Percentiles rank a stretch among this genome's conserved stretches.
These are phyloP conservation scores for Bertia moriformis DNA, from an alignment of 2,329 filamentous ascomycete species.

Conservation along the genomic window DNA sequence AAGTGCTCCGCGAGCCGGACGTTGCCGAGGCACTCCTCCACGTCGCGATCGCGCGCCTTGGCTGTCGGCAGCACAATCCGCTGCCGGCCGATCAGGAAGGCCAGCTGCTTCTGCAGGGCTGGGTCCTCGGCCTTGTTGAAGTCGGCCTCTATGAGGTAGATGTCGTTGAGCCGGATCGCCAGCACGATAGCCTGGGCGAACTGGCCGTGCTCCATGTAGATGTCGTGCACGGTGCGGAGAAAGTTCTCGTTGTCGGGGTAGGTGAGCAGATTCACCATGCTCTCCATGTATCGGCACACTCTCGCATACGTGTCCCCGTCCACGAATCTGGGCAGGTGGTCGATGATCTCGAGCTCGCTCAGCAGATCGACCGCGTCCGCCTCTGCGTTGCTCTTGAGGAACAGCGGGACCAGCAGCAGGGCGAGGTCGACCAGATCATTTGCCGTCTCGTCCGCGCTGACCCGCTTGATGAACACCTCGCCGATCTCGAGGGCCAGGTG, in stretches of 20 bases:
- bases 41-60: conserved; percentile 48
- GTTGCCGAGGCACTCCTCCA: conserved; percentile 76
- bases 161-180: conserved; percentile 83
- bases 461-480: conserved; percentile 76
- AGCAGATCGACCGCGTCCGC: conserved; percentile 94
- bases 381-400: conserved; percentile 93
- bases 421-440: conserved; percentile 78
- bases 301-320: conserved; percentile 87
- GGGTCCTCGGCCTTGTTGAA: conserved; percentile 70
- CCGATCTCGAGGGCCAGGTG: conserved; percentile 93
- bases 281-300: conserved; percentile 95
- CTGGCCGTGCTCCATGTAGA: conserved; percentile 88
- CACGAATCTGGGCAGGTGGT: conserved; percentile 73
- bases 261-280: conserved; percentile 94
- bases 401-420: conserved; percentile 74
- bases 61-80: conserved; percentile 66
- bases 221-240: conserved; percentile 77
- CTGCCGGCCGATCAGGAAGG: conserved; percentile 82
- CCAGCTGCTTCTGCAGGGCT: conserved; percentile 80
- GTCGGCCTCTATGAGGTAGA: conserved; percentile 66
- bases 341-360: conserved; percentile 95
- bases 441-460: conserved; percentile 71
- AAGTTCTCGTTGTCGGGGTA: conserved; percentile 96
- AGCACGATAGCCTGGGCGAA: conserved; percentile 85
- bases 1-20: conserved; percentile 80